Evolutionary conservation across 2,329 filamentous ascomycete species (phyloP), one percentile per base, ranked within the genome.

Genomic region (Cladosporium sp.): DNA sequence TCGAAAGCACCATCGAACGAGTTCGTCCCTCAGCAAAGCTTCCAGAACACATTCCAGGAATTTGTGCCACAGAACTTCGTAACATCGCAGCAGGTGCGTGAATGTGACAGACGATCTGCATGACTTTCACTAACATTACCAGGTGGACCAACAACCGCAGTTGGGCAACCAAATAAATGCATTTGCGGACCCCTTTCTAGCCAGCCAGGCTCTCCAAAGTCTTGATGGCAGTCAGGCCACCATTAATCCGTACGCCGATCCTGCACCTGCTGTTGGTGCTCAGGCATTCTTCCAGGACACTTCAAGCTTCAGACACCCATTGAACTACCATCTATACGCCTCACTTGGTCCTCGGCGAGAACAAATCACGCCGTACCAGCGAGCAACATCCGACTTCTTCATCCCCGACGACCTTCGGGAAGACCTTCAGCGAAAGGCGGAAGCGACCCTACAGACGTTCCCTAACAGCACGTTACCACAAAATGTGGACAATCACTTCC

Each of bases 281-380:
- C 74, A 82, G 13, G 76, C 82, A 2, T 95, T 85, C 67, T 95
- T 86, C 64, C 73, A 78, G 52, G 74, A 75, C 50, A 70, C 79
- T 55, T 72, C 74, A 51, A 73, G 75, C 48, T 84, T 81, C 62
- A 78, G 81, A 40, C 69, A 77, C 54, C 79, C 80, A 18, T 80
- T 90, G 5, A 88, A 92, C 73, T 95, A 96, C 67, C 93, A 99
- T 68, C 79, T 96, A 11, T 99, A 99, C 68, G 88, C 89, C 27
- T 90, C 91, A 0, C 80, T 91, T 51, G 89, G 89, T 5, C 84
- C 88, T n/a, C 82, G 90, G 65, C 82, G 84, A 54, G 87, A 92
- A 55, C 89, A 89, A 56, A 76, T 96, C 24, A 77, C 88, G 58
- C 83, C 86, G 2, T 96, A 95, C 64, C 92, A 99, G 66, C 83